Evolutionary conservation across 192 early-diverging fungal species (phyloP), one percentile per base, ranked within the genome.

Genomic region (Backusella luteola): DNA sequence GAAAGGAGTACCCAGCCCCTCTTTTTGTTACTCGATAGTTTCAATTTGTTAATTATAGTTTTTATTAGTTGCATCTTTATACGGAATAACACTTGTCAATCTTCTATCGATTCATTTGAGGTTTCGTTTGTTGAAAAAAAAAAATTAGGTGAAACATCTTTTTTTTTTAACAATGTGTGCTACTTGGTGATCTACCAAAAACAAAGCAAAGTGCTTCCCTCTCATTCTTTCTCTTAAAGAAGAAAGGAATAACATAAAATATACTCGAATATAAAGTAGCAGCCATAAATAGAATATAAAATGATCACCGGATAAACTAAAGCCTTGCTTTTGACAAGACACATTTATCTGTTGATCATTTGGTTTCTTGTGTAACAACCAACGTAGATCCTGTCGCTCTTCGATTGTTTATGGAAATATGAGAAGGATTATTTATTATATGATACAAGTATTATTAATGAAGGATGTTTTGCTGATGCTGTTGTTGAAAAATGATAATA

Each of bases 381-480:
- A 63, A 29, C 12, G 56, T 63, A 63, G 56, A 63, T 63, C 56
- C 12, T 63, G 56, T 63, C 6, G 9, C 23, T 63, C n/a, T 59
- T 12, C 6, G 0, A 7, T 23, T 63, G 4, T 63, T 63, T 63
- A 63, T 26, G 23, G 56, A 63, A 29, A 63, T 29, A 29, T 29
- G 56, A 63, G 56, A 63, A 29, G n/a, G n/a, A 59, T 29, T 59
- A 26, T 26, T 59, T 59, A 59, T 59, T 59, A 59, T 69, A 41
- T 36, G 39, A 69, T 36, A 69, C 68, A 12, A 36, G 12, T 44
- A 17, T 49, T 49, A 59, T 59, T 11, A 59, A 59, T 26, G 23
- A 59, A 59, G 19, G 11, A 39, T 39, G 32, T 32, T 32, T 32
- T 53, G 21, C 6, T 53, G 21, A 2, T 34, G 17, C 7, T 68